Conservation (phyloP, 164 flowering plant species). For the Berberis vulgaris region DNA sequence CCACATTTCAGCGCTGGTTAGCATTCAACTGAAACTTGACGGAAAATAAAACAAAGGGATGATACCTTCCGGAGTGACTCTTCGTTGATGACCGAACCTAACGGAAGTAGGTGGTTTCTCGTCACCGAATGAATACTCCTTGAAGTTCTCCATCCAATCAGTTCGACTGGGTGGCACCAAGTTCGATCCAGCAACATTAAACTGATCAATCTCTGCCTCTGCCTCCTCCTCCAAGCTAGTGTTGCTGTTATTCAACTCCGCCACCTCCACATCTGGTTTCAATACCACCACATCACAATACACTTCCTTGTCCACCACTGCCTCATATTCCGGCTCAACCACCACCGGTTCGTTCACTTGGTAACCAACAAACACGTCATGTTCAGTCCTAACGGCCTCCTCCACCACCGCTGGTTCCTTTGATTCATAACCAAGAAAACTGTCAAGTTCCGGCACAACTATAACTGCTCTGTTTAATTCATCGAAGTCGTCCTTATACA, state of each 20-base stretch:
- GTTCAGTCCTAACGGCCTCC: background rate
- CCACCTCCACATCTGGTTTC: background rate
- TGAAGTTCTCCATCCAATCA: constrained; percentile 21
- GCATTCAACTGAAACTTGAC: background rate
- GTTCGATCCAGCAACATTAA: constrained; percentile 22
- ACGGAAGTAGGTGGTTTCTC: constrained; percentile 57
- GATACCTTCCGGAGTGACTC: constrained; percentile 10
- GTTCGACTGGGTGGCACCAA: constrained; percentile 21
- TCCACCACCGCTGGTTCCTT: background rate
- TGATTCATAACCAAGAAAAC: background rate
- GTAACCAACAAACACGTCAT: background rate
- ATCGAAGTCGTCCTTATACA: background rate
- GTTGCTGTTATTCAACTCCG: too few relatives aligned
- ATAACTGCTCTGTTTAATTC: background rate
- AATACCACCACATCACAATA: background rate
- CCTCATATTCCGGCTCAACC: background rate
- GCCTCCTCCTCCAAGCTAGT: background rate
- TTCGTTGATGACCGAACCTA: constrained; percentile 48
- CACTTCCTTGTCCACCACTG: background rate
- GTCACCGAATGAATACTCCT: constrained; percentile 1
- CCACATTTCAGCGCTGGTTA: background rate
- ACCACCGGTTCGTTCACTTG: background rate
- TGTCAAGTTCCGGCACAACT: background rate
- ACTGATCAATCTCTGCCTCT: constrained; percentile 2
- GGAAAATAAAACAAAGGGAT: background rate